phyloP scores from a whole-genome alignment of 345 rosid species.

The Gossypium arboreum region DNA sequence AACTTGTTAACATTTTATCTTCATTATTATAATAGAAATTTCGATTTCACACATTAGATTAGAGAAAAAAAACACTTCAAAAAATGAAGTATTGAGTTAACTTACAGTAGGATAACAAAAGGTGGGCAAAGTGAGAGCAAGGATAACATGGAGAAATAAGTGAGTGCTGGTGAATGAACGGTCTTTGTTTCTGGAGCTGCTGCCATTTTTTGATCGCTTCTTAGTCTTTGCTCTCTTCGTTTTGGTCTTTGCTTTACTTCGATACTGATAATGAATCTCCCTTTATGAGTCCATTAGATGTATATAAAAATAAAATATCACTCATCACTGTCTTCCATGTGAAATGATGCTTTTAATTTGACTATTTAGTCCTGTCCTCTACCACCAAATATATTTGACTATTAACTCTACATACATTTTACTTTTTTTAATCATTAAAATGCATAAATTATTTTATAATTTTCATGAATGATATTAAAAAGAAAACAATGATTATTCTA shows the following conservation, averaged over 20 bases:
- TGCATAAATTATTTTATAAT: no score
- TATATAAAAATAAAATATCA: neutral
- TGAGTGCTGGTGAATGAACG: slow-evolving; percentile 73
- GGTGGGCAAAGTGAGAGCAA: slow-evolving; percentile 89
- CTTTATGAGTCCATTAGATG: neutral
- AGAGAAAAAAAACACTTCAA: neutral
- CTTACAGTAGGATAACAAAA: slow-evolving; percentile 86
- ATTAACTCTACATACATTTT: no score
- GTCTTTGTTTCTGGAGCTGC: slow-evolving; percentile 43
- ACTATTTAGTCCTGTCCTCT: no score
- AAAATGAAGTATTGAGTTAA: neutral
- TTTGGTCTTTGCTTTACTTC: neutral
- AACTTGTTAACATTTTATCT: neutral
- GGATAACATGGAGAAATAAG: slow-evolving; percentile 78
- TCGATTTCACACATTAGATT: neutral
- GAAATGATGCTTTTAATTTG: no score
- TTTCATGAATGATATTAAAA: no score
- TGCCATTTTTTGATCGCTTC: neutral
- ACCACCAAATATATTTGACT: no score
- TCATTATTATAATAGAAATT: neutral
- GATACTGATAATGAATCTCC: neutral
- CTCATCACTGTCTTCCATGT: no score
- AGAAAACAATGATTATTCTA: no score
- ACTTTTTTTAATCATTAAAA: no score
- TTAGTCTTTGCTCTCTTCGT: neutral